Conservation (phyloP, 805 yeast species). For the Cyberlindnera nakhonratchasimensis region DNA sequence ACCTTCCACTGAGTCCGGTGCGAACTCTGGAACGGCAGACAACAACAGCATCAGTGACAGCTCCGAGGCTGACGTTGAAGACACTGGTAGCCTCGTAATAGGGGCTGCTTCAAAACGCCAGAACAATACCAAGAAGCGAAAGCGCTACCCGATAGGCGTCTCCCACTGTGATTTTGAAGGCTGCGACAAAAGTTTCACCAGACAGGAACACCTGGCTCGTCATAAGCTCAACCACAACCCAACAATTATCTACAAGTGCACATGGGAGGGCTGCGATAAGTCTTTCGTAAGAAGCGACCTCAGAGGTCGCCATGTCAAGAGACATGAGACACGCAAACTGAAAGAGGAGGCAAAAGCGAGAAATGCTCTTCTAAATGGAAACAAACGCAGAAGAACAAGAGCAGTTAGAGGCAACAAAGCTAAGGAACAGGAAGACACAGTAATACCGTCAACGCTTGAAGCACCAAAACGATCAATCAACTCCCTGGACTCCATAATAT, state of each 20-base stretch:
- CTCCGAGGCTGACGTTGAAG: neutral
- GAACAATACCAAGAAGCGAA: constrained; percentile 16
- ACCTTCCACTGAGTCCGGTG: neutral
- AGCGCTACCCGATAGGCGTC: constrained; percentile 31
- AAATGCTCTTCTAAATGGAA: constrained; percentile 11
- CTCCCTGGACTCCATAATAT: constrained; percentile 27
- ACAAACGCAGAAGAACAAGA: constrained; percentile 16
- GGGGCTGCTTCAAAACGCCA: neutral
- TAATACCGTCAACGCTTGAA: neutral
- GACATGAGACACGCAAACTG: constrained; percentile 37
- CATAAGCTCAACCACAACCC: constrained; percentile 62
- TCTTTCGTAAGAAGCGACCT: constrained; percentile 64
- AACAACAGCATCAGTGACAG: constrained; percentile 1
- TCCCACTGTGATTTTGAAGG: constrained; percentile 42
- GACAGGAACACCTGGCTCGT: constrained; percentile 63
- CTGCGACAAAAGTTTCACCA: constrained; percentile 53
- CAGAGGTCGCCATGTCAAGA: constrained; percentile 41
- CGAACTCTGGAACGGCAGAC: neutral
- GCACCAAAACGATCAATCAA: constrained; percentile 17
- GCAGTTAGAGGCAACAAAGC: neutral
- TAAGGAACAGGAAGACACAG: neutral
- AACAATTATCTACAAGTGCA: constrained; percentile 51
- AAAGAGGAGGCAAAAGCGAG: constrained; percentile 28
- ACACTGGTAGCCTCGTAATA: no score
- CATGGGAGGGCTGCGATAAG: constrained; percentile 47